phyloP scores from a whole-genome alignment of 2,329 filamentous ascomycete genomes.

The Whalleya microplaca region DNA sequence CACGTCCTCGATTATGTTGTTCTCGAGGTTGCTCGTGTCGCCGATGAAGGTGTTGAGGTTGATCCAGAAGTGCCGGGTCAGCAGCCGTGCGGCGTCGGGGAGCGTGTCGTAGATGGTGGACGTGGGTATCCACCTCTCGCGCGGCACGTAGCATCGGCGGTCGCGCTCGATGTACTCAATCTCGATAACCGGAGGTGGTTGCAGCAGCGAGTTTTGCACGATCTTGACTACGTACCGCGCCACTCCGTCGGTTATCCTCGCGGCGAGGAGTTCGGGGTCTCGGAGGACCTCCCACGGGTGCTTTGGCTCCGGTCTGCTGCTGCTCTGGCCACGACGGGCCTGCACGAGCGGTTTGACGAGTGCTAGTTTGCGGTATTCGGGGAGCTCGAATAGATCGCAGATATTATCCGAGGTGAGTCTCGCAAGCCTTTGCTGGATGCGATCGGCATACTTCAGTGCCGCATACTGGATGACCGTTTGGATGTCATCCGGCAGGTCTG shows the following conservation, averaged over 20 bases:
- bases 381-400: constrained; percentile 30
- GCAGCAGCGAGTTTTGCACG: not conserved
- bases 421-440: constrained; percentile 18
- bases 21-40: not conserved
- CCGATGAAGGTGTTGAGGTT: constrained; percentile 5
- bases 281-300: too few species aligned
- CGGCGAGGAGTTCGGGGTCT: too few species aligned
- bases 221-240: constrained; percentile 7
- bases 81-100: constrained; percentile 38
- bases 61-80: constrained; percentile 43
- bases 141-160: constrained; percentile 25
- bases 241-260: not conserved
- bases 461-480: constrained; percentile 36
- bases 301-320: too few species aligned
- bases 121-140: constrained; percentile 1
- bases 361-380: constrained; percentile 19
- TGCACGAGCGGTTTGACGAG: too few species aligned
- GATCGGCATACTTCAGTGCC: constrained; percentile 25
- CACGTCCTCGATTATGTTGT: not conserved
- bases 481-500: constrained; percentile 35
- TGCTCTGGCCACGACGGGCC: too few species aligned
- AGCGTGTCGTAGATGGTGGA: constrained; percentile 7
- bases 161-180: constrained; percentile 12
- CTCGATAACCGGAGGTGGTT: not conserved
- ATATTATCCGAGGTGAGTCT: constrained; percentile 29